Base-by-base conservation (phyloP, 1,284 basidiomycete species). In the Leccinum fuscescens region DNA sequence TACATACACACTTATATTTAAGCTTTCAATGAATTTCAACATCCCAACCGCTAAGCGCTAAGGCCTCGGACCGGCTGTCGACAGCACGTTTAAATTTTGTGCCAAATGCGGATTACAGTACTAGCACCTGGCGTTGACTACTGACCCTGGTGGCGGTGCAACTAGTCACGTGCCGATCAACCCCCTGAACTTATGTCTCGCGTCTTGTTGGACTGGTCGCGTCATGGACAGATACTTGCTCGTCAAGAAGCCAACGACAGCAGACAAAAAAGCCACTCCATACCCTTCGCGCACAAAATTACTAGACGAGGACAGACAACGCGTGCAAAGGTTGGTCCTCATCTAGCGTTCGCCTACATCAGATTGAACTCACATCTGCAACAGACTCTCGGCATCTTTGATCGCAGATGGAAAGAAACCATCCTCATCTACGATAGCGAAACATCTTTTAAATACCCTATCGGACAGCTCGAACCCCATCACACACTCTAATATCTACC, bases 391-490 rank as follows among this genome's bases (percentile, higher is more conserved):
- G 2, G 75, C 70, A 48, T 76, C 74, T 27, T 63, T 76, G 57
- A 62, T 65, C 54, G 72, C 64, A 54, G 70, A 71, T 35, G 70
- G 66, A 17, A 65, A 64, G 57, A 77, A 77, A 60, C 73, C 77
- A 6, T 81, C 81, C n/a, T 70, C 76, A 1, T 69, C 77, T 33
- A 74, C 77, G 14, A 66, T 87, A 51, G 88, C 82, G 11, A 84
- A 78, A 59, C 79, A 82, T 61, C 70, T 90, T 15, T 69, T 91
- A 55, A 79, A 72, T 39, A 88, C 84, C 0, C 76, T 91, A 56
- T 69, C 77, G 14, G 80, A 88, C 59, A 74, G 80, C 61, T 79
- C 80, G 4, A 91, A 91, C 67, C 89, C 89, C 2, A 88, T 91
- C 55, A 89, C 88, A 1, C 84, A 89, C 65, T 88, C 86, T 1